Evolutionary conservation across 345 rosid genomes (phyloP).

Genomic region (Erodium maritimum): DNA sequence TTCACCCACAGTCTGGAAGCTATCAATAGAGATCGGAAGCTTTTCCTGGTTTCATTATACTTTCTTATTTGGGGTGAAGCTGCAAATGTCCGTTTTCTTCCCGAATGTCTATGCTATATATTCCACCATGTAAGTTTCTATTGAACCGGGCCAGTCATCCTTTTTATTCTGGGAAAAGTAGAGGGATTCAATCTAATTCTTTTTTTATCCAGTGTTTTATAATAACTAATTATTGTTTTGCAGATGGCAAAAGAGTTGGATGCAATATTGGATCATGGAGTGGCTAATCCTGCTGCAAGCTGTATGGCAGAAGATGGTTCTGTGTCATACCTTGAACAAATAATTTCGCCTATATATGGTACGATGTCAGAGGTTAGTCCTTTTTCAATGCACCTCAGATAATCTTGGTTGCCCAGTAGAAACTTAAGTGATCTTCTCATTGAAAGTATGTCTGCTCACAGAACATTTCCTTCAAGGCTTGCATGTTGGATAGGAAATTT

Average conservation of each 20-base stretch:
- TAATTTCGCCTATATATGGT: constrained; percentile 65
- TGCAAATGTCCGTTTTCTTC: constrained; percentile 97
- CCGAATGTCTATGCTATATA: constrained; percentile 92
- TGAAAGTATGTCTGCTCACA: neutral
- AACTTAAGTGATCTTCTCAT: neutral
- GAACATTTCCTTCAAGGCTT: neutral
- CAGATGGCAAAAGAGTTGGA: constrained; percentile 99
- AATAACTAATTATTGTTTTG: constrained; percentile 7
- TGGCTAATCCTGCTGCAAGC: constrained; percentile 55
- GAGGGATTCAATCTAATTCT: neutral
- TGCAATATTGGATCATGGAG: constrained; percentile 79
- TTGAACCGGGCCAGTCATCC: neutral
- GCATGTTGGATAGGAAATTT: neutral
- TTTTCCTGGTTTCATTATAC: constrained; percentile 82
- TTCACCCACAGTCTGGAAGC: constrained; percentile 59
- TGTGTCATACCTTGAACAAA: constrained; percentile 68
- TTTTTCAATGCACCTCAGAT: neutral
- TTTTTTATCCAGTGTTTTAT: neutral
- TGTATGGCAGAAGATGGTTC: constrained; percentile 48
- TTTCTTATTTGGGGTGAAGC: constrained; percentile 99
- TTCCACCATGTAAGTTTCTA: constrained; percentile 75
- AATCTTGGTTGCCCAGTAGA: neutral
- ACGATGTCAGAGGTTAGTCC: constrained; percentile 51
- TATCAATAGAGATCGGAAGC: constrained; percentile 77
- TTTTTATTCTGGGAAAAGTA: neutral